Percentiles rank a stretch among this genome's conserved stretches.
These are phyloP conservation scores for Tuber magnatum DNA, from an alignment of 495 filamentous ascomycete species.

Conservation along the genomic window DNA sequence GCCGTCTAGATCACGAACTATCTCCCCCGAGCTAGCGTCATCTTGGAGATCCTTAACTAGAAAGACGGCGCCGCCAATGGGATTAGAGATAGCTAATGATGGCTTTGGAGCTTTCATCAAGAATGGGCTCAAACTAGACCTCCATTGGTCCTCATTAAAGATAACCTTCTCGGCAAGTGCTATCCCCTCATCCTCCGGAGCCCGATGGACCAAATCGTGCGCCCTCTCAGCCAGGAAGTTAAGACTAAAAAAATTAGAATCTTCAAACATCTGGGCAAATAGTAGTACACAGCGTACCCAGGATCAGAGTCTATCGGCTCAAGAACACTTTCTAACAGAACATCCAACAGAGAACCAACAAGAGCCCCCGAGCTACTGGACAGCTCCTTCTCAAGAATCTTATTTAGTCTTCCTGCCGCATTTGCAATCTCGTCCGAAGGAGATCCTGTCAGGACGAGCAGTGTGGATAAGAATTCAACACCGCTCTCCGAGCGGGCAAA, in stretches of 20 bases:
- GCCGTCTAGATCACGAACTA: conserved; percentile 55
- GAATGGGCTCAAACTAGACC: conserved; percentile 52
- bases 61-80: conserved; percentile 62
- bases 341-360: conserved; percentile 44
- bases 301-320: conserved; percentile 51
- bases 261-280: neutral
- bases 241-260: conserved; percentile 41
- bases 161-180: conserved; percentile 46
- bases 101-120: conserved; percentile 52
- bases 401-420: conserved; percentile 47
- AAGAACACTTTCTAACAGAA: conserved; percentile 50
- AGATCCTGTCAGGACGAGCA: conserved; percentile 55
- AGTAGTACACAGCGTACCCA: conserved; percentile 33
- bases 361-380: conserved; percentile 43
- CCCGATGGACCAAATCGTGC: conserved; percentile 47
- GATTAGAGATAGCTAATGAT: conserved; percentile 64
- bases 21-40: neutral
- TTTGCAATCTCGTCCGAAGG: conserved; percentile 50
- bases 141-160: conserved; percentile 49
- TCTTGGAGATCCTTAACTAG: conserved; percentile 46
- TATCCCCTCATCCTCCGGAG: conserved; percentile 38
- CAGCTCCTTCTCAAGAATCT: conserved; percentile 43
- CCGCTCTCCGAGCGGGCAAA: conserved; percentile 48
- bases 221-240: conserved; percentile 53
- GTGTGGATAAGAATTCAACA: conserved; percentile 49